phyloP scores from a whole-genome alignment of 805 yeast genomes.

The Isabelozyma rhagii region DNA sequence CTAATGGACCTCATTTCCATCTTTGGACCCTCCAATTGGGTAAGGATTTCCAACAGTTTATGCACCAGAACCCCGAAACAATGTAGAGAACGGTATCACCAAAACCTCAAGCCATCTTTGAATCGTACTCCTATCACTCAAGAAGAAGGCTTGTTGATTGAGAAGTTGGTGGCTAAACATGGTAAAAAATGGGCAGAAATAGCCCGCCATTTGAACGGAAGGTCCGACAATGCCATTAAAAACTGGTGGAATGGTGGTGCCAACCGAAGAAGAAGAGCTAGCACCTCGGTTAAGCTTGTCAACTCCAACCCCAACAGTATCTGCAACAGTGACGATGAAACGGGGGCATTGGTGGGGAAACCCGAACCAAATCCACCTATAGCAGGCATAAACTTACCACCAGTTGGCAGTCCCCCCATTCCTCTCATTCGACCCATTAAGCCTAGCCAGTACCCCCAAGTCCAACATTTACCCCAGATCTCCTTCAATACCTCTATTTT shows the following conservation, averaged over 20 bases:
- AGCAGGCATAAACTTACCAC: neutral
- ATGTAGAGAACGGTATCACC: constrained; percentile 88
- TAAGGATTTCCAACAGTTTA: constrained; percentile 68
- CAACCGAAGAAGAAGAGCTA: constrained; percentile 65
- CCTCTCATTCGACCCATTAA: neutral
- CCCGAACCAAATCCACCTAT: neutral
- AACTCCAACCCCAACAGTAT: constrained; percentile 3
- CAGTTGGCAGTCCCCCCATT: neutral
- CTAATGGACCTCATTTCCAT: constrained; percentile 64
- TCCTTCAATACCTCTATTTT: constrained; percentile 44
- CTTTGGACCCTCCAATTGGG: constrained; percentile 88
- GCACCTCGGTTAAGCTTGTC: constrained; percentile 8
- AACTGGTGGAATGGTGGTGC: constrained; percentile 98
- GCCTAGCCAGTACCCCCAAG: neutral
- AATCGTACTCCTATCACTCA: constrained; percentile 79
- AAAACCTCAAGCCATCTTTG: constrained; percentile 80
- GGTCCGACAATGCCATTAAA: constrained; percentile 87
- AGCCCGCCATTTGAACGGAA: constrained; percentile 80
- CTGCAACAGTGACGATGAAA: constrained; percentile 7
- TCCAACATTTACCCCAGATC: constrained; percentile 23
- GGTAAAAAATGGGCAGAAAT: constrained; percentile 96
- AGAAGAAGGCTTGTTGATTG: constrained; percentile 81
- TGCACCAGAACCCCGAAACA: constrained; percentile 86
- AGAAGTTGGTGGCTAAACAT: constrained; percentile 69
- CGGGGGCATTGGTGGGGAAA: neutral